phyloP scores from a whole-genome alignment of 176 grass and related monocot species.

The Saccharum spontaneum region DNA sequence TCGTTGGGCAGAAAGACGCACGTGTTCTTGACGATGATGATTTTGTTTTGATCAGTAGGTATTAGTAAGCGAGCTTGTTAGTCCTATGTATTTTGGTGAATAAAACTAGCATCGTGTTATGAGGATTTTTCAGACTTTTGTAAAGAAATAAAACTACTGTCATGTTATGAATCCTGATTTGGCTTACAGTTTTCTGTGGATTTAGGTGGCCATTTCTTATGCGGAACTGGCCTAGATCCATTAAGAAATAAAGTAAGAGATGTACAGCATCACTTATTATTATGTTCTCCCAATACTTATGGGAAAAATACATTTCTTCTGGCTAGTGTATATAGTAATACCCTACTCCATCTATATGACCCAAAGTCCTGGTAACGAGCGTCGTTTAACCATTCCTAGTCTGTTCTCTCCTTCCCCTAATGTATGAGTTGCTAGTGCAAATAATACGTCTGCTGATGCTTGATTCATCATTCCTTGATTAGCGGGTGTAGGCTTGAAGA shows the following conservation, averaged over 20 bases:
- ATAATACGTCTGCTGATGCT: too few species aligned
- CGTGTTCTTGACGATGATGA: constrained; percentile 75
- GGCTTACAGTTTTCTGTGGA: neutral
- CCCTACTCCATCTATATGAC: neutral
- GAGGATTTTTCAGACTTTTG: neutral
- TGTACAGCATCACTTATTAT: neutral
- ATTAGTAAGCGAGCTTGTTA: constrained; percentile 20
- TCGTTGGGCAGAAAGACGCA: constrained; percentile 68
- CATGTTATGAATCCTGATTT: neutral
- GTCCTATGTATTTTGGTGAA: neutral
- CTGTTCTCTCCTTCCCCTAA: constrained; percentile 53
- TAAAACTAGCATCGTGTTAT: neutral
- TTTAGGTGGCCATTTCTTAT: neutral
- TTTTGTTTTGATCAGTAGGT: constrained; percentile 72
- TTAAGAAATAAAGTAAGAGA: neutral
- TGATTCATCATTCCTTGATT: too few species aligned
- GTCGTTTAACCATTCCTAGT: neutral
- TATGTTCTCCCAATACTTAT: neutral
- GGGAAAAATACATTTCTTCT: neutral
- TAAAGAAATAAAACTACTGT: neutral
- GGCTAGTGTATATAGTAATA: neutral
- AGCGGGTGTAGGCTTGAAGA: too few species aligned
- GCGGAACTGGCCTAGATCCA: neutral
- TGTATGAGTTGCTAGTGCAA: too few species aligned
- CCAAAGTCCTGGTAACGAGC: neutral